These are phyloP conservation scores for Gaertneriomyces sp. DNA, from an alignment of 192 early-diverging fungal genomes.

Conservation along the genomic window DNA sequence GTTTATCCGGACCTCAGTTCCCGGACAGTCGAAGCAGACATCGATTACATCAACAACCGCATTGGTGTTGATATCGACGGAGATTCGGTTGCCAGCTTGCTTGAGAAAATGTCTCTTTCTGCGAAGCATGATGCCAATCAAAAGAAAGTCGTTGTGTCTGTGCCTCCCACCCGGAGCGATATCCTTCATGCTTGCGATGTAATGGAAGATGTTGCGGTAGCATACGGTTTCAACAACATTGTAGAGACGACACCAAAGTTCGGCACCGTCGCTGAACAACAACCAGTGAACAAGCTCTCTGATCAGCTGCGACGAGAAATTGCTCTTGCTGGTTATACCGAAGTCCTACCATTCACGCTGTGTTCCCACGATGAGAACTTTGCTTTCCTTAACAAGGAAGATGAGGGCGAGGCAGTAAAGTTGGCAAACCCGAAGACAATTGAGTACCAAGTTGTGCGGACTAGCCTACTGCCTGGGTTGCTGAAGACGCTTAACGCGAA, in stretches of 20 bases:
- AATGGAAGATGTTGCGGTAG: slow-evolving; percentile 96
- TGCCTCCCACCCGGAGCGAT: slow-evolving; percentile 89
- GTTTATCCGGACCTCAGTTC: slow-evolving; percentile 72
- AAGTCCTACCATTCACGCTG: slow-evolving; percentile 89
- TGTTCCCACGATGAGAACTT: slow-evolving; percentile 99
- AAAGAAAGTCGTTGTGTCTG: slow-evolving; percentile 60
- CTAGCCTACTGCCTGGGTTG: slow-evolving; percentile 85
- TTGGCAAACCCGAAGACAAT: slow-evolving; percentile 88
- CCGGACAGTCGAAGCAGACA: slow-evolving; percentile 66
- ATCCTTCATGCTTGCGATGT: slow-evolving; percentile 96
- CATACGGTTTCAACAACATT: slow-evolving; percentile 95
- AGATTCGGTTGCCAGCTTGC: slow-evolving; percentile 67
- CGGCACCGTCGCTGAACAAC: slow-evolving; percentile 80
- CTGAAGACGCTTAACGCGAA: slow-evolving; percentile 92
- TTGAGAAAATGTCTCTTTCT: slow-evolving; percentile 85
- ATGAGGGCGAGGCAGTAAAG: slow-evolving; percentile 77
- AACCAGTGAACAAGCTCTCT: slow-evolving; percentile 89
- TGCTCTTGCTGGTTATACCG: slow-evolving; percentile 89
- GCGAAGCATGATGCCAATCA: slow-evolving; percentile 49
- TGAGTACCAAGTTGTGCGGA: slow-evolving; percentile 91
- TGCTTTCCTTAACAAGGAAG: slow-evolving; percentile 74
- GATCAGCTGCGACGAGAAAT: slow-evolving; percentile 82
- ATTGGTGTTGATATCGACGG: slow-evolving; percentile 68
- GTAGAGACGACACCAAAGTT: slow-evolving; percentile 72
- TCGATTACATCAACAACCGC: slow-evolving; percentile 85